phyloP scores from a whole-genome alignment of 2,329 filamentous ascomycete species.

The Diaporthe sp. region DNA sequence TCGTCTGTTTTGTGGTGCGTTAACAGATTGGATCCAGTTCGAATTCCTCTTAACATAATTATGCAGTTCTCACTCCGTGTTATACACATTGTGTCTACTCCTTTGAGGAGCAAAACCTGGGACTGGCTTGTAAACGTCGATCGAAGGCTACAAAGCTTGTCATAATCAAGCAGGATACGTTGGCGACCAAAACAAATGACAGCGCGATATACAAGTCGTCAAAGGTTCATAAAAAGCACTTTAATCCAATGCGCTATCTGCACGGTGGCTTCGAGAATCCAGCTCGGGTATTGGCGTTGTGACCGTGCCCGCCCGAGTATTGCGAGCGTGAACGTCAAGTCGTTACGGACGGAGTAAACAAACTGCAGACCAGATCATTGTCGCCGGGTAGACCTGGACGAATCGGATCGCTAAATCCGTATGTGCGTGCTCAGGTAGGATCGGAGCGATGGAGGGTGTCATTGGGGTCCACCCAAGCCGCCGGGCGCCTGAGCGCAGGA shows the following conservation, averaged over 20 bases:
- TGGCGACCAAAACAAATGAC: not conserved
- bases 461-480: not conserved
- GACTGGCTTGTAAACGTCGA: not conserved
- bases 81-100: not conserved
- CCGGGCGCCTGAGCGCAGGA: constrained; percentile 12
- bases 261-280: not conserved
- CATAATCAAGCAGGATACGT: not conserved
- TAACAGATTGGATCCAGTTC: not conserved
- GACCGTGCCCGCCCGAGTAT: no score
- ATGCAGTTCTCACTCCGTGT: not conserved
- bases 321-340: not conserved
- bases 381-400: no score
- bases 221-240: not conserved
- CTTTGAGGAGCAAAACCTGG: not conserved
- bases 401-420: not conserved
- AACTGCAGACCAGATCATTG: not conserved
- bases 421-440: constrained; percentile 17
- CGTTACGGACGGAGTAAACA: not conserved
- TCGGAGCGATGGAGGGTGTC: not conserved
- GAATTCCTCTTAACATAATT: not conserved
- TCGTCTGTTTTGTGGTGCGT: constrained; percentile 5
- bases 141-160: not conserved
- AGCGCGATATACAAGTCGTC: not conserved
- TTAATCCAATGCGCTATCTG: not conserved
- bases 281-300: not conserved